Evolutionary conservation across 2,329 filamentous ascomycete species (phyloP), one percentile per base, ranked within the genome.

Genomic region (Botrytis pseudocinerea): DNA sequence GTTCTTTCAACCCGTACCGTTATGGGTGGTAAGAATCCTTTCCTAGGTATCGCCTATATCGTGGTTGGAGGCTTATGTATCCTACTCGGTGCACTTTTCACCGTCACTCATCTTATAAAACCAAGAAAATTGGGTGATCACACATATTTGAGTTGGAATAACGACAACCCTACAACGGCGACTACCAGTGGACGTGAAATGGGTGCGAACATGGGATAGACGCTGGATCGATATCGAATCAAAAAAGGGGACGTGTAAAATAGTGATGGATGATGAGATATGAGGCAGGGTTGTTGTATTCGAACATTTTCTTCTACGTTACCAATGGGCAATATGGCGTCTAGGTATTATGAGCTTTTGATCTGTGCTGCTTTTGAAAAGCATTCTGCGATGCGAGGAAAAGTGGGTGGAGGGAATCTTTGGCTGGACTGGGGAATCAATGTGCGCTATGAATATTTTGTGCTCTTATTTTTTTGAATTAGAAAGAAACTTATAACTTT

Each of bases 61-160:
- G 94, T 97, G 25, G 94, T 99, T 18, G 95, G 95, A 73, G 96
- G 95, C 65, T 87, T 98, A 74, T 99, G 96, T 84, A 92, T 99
- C 78, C 81, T 98, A 42, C 89, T 99, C 14, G 96, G 96, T 69
- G 89, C 90, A 40, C 82, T 98, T 71, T 99, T 99, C 84, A 95
- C 95, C 48, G 87, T 94, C 75, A 95, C 94, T 0, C 95, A 98
- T 84, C 87, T 98, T 76, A 90, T 99, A 83, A 95, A 93, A 81
- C 96, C 96, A 75, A 95, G 96, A 80, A 99, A 98, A 92, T 89
- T 99, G 60, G 96, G 96, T 75, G 96, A 99, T 82, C 96, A 98
- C 83, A 98, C 94, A 14, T 98, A 99, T 82, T 88, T 99, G 66
- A 96, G 93, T 38, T 99, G 96, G 96, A 98, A 98, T 82, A 92